These are phyloP conservation scores for Mortierella sp. DNA, from an alignment of 371 early-diverging fungal genomes.

Conservation along the genomic window DNA sequence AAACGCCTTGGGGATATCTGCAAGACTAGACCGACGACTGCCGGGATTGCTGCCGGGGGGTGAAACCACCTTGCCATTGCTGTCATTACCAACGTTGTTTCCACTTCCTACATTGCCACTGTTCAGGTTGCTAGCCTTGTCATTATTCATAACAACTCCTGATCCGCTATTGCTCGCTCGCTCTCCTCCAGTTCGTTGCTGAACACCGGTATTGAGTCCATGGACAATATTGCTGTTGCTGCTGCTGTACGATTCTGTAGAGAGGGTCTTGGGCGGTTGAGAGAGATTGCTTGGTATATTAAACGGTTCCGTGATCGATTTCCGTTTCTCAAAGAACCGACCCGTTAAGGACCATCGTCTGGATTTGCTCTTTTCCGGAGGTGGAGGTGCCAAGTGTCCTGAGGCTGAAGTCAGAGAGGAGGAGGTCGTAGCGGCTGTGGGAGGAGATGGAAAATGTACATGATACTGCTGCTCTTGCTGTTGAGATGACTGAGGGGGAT, in stretches of 20 bases:
- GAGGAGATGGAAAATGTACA: background rate
- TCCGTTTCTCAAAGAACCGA: constrained; percentile 30
- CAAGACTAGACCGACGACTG: constrained; percentile 22
- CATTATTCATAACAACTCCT: no score
- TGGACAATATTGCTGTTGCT: constrained; percentile 2
- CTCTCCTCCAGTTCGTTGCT: no score
- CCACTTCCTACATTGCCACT: background rate
- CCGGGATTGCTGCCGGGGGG: constrained; percentile 6
- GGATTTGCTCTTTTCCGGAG: constrained; percentile 5
- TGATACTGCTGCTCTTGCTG: background rate
- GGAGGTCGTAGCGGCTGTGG: background rate
- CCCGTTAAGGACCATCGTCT: constrained; percentile 42
- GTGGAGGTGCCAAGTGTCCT: constrained; percentile 1
- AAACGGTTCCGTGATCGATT: constrained; percentile 13
- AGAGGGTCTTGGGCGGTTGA: background rate
- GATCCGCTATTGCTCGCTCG: no score
- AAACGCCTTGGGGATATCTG: constrained; percentile 26
- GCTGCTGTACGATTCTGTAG: background rate
- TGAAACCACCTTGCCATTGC: background rate
- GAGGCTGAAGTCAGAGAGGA: constrained; percentile 2
- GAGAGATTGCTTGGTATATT: background rate
- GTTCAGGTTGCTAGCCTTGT: no score
- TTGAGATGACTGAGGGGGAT: background rate
- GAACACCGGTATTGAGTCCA: background rate
- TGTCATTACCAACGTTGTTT: background rate